These are phyloP conservation scores for Myxozyma neotropica DNA, from an alignment of 805 yeast genomes.

Conservation along the genomic window DNA sequence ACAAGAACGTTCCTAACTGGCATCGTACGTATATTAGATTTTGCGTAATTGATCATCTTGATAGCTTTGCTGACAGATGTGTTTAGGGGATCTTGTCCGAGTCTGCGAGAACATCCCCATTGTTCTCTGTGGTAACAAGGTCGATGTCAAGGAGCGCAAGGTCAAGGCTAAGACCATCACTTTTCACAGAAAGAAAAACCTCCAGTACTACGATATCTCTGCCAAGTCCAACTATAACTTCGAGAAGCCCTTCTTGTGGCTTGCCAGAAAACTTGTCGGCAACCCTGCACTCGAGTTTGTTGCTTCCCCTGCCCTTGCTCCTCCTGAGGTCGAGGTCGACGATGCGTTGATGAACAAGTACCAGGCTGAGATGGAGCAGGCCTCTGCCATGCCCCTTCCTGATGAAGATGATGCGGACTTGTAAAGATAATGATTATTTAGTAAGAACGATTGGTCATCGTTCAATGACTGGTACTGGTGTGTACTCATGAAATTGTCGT, in stretches of 20 bases:
- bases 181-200: slow-evolving; percentile 99
- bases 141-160: slow-evolving; percentile 99
- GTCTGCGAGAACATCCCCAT: slow-evolving; percentile 99
- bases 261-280: slow-evolving; percentile 98
- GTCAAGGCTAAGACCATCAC: slow-evolving; percentile 99
- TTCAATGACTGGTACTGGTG: background rate
- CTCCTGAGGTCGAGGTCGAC: slow-evolving; percentile 98
- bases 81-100: slow-evolving; percentile 77
- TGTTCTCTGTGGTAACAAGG: slow-evolving; percentile 99
- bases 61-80: background rate
- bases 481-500: background rate
- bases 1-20: slow-evolving; percentile 99
- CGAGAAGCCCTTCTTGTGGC: slow-evolving; percentile 99
- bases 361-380: slow-evolving; percentile 99
- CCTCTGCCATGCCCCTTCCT: slow-evolving; percentile 98
- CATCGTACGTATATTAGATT: slow-evolving; percentile 59
- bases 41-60: background rate
- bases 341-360: slow-evolving; percentile 95
- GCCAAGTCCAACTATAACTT: slow-evolving; percentile 99
- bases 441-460: background rate
- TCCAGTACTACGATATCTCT: slow-evolving; percentile 98
- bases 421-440: slow-evolving; percentile 48
- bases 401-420: slow-evolving; percentile 99
- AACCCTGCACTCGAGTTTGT: slow-evolving; percentile 98
- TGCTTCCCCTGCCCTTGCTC: slow-evolving; percentile 98